Conservation (phyloP, 179 eudicot genomes). For the Amaranthus tricolor region DNA sequence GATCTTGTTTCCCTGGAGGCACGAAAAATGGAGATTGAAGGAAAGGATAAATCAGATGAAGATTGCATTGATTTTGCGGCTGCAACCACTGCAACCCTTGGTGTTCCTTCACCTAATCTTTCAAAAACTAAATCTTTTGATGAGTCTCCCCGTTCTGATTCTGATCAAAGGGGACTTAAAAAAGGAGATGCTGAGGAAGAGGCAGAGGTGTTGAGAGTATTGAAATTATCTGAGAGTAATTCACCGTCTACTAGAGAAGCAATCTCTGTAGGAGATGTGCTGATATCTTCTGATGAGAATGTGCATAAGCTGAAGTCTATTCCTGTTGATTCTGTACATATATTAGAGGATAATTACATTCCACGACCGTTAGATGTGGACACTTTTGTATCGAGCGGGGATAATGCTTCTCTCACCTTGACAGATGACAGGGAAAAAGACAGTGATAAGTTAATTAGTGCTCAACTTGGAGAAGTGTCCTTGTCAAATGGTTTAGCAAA, state of each 20-base stretch:
- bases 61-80: conserved; percentile 88
- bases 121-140: conserved; percentile 65
- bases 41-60: conserved; percentile 47
- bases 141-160: conserved; percentile 44
- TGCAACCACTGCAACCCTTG: conserved; percentile 87
- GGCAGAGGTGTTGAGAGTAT: conserved; percentile 51
- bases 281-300: conserved; percentile 32
- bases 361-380: conserved; percentile 25
- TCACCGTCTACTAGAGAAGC: not conserved
- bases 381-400: conserved; percentile 29
- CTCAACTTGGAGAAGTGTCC: conserved; percentile 33
- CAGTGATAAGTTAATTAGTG: conserved; percentile 25
- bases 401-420: conserved; percentile 25
- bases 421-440: conserved; percentile 25
- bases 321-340: conserved; percentile 13
- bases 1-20: conserved; percentile 90
- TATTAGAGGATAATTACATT: conserved; percentile 24
- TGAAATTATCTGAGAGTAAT: conserved; percentile 51
- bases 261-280: conserved; percentile 5
- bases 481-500: conserved; percentile 26
- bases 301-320: conserved; percentile 26
- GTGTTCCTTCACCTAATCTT: conserved; percentile 86
- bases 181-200: conserved; percentile 85
- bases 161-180: conserved; percentile 34
- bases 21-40: conserved; percentile 39